phyloP scores from a whole-genome alignment of 768 basidiomycete species.

The Postia placenta region DNA sequence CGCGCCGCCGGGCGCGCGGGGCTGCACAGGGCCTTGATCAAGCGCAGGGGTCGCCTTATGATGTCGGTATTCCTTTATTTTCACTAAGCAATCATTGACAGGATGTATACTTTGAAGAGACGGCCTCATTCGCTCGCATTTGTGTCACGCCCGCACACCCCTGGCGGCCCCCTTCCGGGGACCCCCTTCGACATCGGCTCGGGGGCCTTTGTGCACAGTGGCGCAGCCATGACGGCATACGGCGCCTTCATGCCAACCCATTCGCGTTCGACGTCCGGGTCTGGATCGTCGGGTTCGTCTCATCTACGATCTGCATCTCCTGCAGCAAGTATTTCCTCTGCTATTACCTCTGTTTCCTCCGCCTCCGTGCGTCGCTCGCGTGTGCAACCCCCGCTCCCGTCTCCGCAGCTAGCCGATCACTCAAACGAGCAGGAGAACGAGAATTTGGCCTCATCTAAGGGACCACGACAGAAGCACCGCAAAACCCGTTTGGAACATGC shows the following conservation, averaged over 20 bases:
- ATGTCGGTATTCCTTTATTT: neutral
- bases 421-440: neutral
- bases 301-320: slow-evolving; percentile 57
- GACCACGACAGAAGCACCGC: slow-evolving; percentile 47
- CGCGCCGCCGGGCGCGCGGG: slow-evolving; percentile 25
- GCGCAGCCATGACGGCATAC: neutral
- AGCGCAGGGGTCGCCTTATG: neutral
- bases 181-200: neutral
- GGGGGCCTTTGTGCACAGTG: neutral
- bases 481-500: slow-evolving; percentile 72
- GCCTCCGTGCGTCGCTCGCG: slow-evolving; percentile 23
- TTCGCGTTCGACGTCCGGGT: slow-evolving; percentile 41
- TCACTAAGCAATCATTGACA: neutral
- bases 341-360: slow-evolving; percentile 47
- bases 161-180: neutral
- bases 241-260: slow-evolving; percentile 20
- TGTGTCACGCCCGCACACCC: slow-evolving; percentile 1
- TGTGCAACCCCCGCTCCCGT: slow-evolving; percentile 4
- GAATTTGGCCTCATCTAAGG: slow-evolving; percentile 20
- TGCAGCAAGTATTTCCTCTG: slow-evolving; percentile 50
- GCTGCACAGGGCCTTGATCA: neutral
- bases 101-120: neutral
- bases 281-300: slow-evolving; percentile 36
- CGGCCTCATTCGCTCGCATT: slow-evolving; percentile 1
- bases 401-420: neutral